These are phyloP conservation scores for Kuraishia ogatae DNA, from an alignment of 805 yeast species.

Conservation along the genomic window DNA sequence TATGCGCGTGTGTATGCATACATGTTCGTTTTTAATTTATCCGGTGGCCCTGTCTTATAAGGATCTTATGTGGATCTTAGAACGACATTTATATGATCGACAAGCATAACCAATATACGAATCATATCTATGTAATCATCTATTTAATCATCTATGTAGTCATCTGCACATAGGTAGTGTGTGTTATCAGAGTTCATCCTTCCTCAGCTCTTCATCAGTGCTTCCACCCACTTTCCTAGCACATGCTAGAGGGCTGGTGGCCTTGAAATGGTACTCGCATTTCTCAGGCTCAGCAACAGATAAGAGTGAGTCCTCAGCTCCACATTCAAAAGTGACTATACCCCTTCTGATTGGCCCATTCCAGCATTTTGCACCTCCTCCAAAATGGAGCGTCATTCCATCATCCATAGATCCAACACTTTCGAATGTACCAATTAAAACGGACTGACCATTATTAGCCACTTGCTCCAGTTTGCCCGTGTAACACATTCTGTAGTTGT, in stretches of 20 bases:
- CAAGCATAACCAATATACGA: neutral
- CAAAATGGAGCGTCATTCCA: conserved; percentile 25
- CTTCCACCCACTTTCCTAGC: neutral
- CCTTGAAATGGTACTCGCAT: conserved; percentile 61
- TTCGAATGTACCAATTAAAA: conserved; percentile 37
- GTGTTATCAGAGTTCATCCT: neutral
- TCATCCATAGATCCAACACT: conserved; percentile 7
- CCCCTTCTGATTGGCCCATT: conserved; percentile 85
- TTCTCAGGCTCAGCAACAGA: conserved; percentile 82
- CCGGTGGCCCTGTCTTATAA: too few species aligned
- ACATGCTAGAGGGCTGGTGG: conserved; percentile 41
- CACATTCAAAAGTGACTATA: conserved; percentile 57
- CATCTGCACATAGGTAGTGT: neutral
- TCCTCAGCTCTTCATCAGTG: neutral
- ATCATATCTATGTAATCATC: too few species aligned
- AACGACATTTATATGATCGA: too few species aligned
- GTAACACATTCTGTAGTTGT: conserved; percentile 56
- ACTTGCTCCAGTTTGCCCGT: conserved; percentile 50
- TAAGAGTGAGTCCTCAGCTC: conserved; percentile 42
- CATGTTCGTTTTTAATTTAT: neutral
- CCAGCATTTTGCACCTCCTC: conserved; percentile 80
- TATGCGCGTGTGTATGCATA: neutral
- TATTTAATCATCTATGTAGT: too few species aligned
- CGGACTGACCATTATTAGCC: conserved; percentile 32
- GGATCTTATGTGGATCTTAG: too few species aligned